Evolutionary conservation across 306 rosid genomes (phyloP).

Genomic region (Myrica gale): DNA sequence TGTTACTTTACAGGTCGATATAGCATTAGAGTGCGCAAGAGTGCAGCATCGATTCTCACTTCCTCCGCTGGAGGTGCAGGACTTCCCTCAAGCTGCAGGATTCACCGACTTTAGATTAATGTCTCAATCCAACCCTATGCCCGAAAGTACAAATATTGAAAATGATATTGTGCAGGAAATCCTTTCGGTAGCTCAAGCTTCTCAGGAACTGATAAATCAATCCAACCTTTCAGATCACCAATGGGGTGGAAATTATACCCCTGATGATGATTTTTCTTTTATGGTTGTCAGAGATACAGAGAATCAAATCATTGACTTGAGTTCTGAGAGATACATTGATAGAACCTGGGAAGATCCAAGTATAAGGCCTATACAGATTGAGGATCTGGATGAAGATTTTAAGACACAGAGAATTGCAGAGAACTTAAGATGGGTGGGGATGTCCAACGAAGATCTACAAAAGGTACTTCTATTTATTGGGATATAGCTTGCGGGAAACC

Average conservation of each 20-base stretch:
- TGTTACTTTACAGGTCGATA: conserved; percentile 55
- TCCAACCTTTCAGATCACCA: conserved; percentile 25
- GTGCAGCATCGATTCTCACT: conserved; percentile 68
- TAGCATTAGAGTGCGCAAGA: conserved; percentile 91
- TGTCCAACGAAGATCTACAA: conserved; percentile 57
- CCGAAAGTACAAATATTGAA: conserved; percentile 33
- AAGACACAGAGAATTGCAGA: conserved; percentile 51
- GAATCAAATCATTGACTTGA: conserved; percentile 32
- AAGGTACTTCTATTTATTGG: conserved; percentile 46
- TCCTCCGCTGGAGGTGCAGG: conserved; percentile 78
- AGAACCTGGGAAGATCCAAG: conserved; percentile 59
- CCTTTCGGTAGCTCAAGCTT: conserved; percentile 78
- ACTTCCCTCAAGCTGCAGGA: conserved; percentile 53
- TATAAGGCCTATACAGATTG: conserved; percentile 48
- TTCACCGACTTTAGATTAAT: conserved; percentile 40
- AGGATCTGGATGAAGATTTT: conserved; percentile 51
- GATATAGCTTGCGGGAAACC: not conserved
- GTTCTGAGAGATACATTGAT: conserved; percentile 40
- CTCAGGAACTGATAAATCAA: conserved; percentile 63
- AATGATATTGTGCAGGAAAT: conserved; percentile 80
- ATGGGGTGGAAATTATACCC: conserved; percentile 46
- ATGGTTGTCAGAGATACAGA: conserved; percentile 43
- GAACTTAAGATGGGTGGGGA: conserved; percentile 88
- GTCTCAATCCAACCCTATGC: conserved; percentile 38
- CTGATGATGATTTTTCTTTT: conserved; percentile 59